phyloP scores from a whole-genome alignment of 805 yeast species.

The Ogataea henricii region DNA sequence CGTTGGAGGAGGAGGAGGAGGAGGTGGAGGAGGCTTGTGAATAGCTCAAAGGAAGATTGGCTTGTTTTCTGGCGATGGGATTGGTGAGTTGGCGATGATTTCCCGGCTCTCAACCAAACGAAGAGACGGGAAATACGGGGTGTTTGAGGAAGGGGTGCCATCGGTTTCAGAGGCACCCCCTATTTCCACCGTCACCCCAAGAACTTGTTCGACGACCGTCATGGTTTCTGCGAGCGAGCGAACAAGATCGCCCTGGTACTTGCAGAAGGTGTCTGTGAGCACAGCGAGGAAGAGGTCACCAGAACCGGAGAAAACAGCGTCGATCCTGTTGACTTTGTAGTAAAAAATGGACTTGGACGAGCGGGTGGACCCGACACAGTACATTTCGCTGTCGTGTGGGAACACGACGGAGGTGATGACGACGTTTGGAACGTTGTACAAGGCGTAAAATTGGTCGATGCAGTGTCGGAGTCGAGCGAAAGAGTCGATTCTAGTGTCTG shows the following conservation, averaged over 20 bases:
- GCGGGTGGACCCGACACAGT: constrained; percentile 46
- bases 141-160: too few relatives aligned
- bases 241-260: constrained; percentile 30
- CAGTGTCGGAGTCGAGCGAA: constrained; percentile 41
- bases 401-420: constrained; percentile 61
- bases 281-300: constrained; percentile 74
- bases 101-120: constrained; percentile 46
- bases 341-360: constrained; percentile 28
- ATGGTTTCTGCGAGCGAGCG: constrained; percentile 43
- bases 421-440: constrained; percentile 49
- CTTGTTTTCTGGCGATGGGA: not conserved
- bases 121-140: constrained; percentile 43
- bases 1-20: not conserved
- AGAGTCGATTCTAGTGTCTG: constrained; percentile 45
- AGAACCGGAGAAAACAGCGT: constrained; percentile 69
- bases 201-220: constrained; percentile 42
- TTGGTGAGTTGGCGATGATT: not conserved
- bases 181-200: constrained; percentile 40
- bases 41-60: not conserved
- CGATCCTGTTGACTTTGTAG: constrained; percentile 48
- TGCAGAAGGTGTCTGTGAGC: constrained; percentile 50
- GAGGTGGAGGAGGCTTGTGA: not conserved
- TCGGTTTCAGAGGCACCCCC: not conserved
- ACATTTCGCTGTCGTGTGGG: constrained; percentile 21
- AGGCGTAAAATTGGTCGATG: constrained; percentile 42